Conservation (phyloP, 2,329 filamentous ascomycete genomes). For the Neoascochyta sp. region DNA sequence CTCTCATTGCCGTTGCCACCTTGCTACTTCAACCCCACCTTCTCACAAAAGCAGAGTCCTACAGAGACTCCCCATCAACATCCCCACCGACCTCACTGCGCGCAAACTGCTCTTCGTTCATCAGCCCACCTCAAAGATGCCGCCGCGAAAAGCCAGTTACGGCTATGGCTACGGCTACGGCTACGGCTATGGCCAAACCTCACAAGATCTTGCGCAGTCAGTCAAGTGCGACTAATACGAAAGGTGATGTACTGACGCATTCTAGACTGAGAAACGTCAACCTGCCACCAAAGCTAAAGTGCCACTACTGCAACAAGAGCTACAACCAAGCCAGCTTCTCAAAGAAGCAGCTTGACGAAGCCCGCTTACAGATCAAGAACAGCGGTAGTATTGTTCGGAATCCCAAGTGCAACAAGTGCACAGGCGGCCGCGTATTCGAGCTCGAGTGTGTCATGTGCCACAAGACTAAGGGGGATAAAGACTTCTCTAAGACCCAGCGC, state of each 20-base stretch:
- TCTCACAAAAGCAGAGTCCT: too few species aligned
- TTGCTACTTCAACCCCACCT: too few species aligned
- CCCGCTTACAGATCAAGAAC: conserved; percentile 15
- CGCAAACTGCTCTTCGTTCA: too few species aligned
- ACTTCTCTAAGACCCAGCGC: conserved; percentile 51
- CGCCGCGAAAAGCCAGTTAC: too few species aligned
- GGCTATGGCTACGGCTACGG: too few species aligned
- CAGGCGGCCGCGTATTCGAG: conserved; percentile 44
- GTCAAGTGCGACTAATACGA: too few species aligned
- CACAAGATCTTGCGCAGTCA: too few species aligned
- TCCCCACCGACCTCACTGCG: too few species aligned
- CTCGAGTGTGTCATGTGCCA: conserved; percentile 49
- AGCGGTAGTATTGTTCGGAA: conserved; percentile 13
- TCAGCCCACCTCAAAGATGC: too few species aligned
- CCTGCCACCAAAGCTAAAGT: conserved; percentile 40
- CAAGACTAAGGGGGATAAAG: conserved; percentile 45
- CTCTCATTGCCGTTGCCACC: too few species aligned
- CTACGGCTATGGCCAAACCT: too few species aligned
- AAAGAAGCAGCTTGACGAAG: conserved; percentile 45
- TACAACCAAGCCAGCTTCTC: conserved; percentile 43
- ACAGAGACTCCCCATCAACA: too few species aligned
- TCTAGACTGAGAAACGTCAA: conserved; percentile 17
- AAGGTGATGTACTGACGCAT: conserved; percentile 1
- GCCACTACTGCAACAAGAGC: conserved; percentile 45
- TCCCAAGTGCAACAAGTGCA: conserved; percentile 46